Percentiles rank a stretch among this genome's conserved stretches.
phyloP scores from a whole-genome alignment of 805 yeast genomes.

The Lachancea sp. region DNA sequence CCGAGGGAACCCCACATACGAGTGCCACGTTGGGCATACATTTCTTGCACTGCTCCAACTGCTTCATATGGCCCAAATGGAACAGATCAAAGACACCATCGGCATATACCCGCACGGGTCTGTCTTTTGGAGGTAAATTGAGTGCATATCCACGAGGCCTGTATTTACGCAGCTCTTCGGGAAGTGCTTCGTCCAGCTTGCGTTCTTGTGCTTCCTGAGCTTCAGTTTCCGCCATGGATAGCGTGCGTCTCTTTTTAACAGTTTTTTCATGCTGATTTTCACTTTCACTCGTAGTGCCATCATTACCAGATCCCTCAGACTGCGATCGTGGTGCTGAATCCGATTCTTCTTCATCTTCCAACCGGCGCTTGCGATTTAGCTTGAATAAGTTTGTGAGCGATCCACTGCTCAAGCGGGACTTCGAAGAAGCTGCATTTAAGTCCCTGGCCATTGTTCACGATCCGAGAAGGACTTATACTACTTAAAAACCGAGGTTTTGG shows the following conservation, averaged over 20 bases:
- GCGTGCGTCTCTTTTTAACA: conserved; percentile 2
- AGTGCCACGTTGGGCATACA: conserved; percentile 77
- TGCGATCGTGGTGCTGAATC: conserved; percentile 10
- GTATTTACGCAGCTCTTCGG: conserved; percentile 64
- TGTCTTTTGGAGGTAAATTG: conserved; percentile 75
- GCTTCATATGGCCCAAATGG: conserved; percentile 97
- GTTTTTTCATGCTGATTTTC: conserved; percentile 7
- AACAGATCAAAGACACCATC: conserved; percentile 97
- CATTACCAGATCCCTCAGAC: conserved; percentile 4
- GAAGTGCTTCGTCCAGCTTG: conserved; percentile 56
- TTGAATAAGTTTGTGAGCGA: conserved; percentile 33
- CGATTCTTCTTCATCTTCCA: conserved; percentile 23
- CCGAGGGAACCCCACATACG: conserved; percentile 90
- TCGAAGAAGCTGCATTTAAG: conserved; percentile 17
- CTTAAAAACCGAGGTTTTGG: too few relatives aligned
- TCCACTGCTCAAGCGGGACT: conserved; percentile 25
- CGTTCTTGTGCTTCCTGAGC: conserved; percentile 40
- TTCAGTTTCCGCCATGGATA: conserved; percentile 6
- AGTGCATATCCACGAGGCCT: conserved; percentile 75
- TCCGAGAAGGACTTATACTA: too few relatives aligned
- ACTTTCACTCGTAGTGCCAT: conserved; percentile 7
- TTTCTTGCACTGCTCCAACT: conserved; percentile 93
- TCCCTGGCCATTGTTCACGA: conserved; percentile 8
- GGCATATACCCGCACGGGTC: conserved; percentile 92
- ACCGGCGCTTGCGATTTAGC: conserved; percentile 22